A percentile compares a stretch with the other conserved stretches of the same genome.
Evolutionary conservation across 805 yeast genomes (phyloP).

Genomic region (Candida ortonii): DNA sequence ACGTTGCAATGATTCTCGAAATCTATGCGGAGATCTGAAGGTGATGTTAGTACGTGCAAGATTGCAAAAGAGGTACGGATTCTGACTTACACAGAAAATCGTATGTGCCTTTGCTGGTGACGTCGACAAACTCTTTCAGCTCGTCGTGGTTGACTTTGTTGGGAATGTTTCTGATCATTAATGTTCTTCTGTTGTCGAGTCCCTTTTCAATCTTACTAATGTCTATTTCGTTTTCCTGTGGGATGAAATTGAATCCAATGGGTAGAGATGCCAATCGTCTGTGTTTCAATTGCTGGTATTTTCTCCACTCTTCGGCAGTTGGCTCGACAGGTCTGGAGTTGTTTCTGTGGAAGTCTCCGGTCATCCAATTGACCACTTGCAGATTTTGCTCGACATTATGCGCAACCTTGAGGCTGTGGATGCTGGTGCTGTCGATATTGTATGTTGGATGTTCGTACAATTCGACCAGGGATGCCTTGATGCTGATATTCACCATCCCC

Average conservation of each 20-base stretch:
- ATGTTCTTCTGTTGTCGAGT: conserved; percentile 43
- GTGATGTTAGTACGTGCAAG: conserved; percentile 1
- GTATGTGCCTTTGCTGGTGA: conserved; percentile 38
- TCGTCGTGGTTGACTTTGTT: conserved; percentile 46
- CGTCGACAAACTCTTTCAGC: conserved; percentile 45
- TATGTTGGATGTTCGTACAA: conserved; percentile 11
- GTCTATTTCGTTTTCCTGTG: conserved; percentile 36
- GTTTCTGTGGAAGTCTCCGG: conserved; percentile 12
- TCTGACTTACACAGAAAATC: conserved; percentile 39
- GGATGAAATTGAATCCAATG: conserved; percentile 27
- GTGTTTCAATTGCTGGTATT: conserved; percentile 23
- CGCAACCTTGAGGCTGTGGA: not conserved
- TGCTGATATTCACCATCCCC: conserved; percentile 12
- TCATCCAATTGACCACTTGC: conserved; percentile 18
- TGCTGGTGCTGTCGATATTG: conserved; percentile 1
- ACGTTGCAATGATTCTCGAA: conserved; percentile 52
- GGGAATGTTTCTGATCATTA: conserved; percentile 55
- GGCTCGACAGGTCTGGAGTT: conserved; percentile 5
- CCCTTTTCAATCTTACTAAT: conserved; percentile 40
- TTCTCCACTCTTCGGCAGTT: conserved; percentile 22
- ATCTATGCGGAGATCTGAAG: conserved; percentile 46
- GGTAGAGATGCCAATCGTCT: conserved; percentile 25
- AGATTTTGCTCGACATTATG: conserved; percentile 2
- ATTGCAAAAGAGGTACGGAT: not conserved
- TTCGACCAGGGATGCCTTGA: conserved; percentile 26